phyloP scores from a whole-genome alignment of 352 stramenopile species.

The Phytophthora ramorum region DNA sequence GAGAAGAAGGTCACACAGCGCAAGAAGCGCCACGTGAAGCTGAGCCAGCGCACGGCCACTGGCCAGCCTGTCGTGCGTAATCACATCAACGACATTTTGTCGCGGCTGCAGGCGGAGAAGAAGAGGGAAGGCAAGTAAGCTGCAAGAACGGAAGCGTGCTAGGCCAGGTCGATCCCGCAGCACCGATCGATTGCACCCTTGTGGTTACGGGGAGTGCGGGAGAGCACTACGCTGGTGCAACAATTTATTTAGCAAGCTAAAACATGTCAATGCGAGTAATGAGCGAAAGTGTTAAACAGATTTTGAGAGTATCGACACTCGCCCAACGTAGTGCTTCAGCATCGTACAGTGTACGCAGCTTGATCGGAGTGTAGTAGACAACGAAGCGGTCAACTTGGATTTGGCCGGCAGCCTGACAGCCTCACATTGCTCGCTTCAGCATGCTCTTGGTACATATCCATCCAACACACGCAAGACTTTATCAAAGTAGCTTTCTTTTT shows the following conservation, averaged over 20 bases:
- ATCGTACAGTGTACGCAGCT: too few relatives aligned
- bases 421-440: slow-evolving; percentile 22
- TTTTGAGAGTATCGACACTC: too few relatives aligned
- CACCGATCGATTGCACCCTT: not conserved
- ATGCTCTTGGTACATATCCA: not conserved
- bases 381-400: too few relatives aligned
- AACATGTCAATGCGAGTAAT: slow-evolving; percentile 27
- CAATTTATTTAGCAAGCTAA: slow-evolving; percentile 38
- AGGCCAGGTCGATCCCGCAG: not conserved
- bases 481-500: slow-evolving; percentile 43
- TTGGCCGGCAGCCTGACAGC: not conserved
- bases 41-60: slow-evolving; percentile 79
- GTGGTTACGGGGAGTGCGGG: too few relatives aligned
- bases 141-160: slow-evolving; percentile 2
- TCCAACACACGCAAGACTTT: slow-evolving; percentile 20
- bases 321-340: too few relatives aligned
- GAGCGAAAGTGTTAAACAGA: slow-evolving; percentile 6
- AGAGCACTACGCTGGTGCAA: slow-evolving; percentile 7
- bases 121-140: slow-evolving; percentile 38
- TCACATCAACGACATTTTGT: slow-evolving; percentile 86
- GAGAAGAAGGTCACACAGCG: slow-evolving; percentile 82
- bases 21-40: slow-evolving; percentile 90
- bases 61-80: slow-evolving; percentile 88
- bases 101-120: slow-evolving; percentile 70
- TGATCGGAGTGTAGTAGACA: too few relatives aligned